Evolutionary conservation across 1,139 yeast genomes (phyloP).

Genomic region (Magnusiomyces magnusii): DNA sequence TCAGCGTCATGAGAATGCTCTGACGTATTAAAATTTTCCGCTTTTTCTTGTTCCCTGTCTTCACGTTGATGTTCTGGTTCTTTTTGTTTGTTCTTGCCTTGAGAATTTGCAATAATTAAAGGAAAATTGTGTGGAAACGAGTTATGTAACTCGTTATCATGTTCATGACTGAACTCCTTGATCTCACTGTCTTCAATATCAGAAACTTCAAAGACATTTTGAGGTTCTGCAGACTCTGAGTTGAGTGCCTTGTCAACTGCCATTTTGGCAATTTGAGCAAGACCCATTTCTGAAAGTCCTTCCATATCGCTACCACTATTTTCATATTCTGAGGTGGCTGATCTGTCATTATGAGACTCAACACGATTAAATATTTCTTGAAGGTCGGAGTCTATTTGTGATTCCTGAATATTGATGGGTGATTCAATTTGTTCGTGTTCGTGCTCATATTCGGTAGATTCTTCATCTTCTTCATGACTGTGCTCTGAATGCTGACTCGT

Average conservation of each 20-base stretch:
- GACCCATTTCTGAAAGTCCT: constrained; percentile 1
- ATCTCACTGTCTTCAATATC: not conserved
- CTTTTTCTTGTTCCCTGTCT: not conserved
- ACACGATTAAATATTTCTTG: not conserved
- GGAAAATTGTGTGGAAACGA: not conserved
- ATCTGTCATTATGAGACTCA: not conserved
- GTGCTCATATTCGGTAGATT: not conserved
- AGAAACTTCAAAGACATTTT: not conserved
- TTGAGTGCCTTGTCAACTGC: not conserved
- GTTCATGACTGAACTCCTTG: not conserved
- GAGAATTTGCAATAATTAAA: not conserved
- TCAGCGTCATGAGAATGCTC: not conserved
- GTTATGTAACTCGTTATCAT: not conserved
- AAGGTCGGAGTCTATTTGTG: not conserved
- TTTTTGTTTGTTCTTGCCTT: not conserved
- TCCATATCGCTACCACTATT: not conserved
- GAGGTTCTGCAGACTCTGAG: not conserved
- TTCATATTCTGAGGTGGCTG: not conserved
- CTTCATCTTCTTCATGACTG: not conserved
- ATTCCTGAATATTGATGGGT: not conserved
- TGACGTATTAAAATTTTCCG: not conserved
- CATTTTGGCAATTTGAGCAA: not conserved
- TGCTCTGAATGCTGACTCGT: not conserved
- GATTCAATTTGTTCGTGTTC: not conserved
- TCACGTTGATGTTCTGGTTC: not conserved